Evolutionary conservation across 2,329 filamentous ascomycete genomes (phyloP), one percentile per base, ranked within the genome.

Genomic region (Colletotrichum tanaceti): DNA sequence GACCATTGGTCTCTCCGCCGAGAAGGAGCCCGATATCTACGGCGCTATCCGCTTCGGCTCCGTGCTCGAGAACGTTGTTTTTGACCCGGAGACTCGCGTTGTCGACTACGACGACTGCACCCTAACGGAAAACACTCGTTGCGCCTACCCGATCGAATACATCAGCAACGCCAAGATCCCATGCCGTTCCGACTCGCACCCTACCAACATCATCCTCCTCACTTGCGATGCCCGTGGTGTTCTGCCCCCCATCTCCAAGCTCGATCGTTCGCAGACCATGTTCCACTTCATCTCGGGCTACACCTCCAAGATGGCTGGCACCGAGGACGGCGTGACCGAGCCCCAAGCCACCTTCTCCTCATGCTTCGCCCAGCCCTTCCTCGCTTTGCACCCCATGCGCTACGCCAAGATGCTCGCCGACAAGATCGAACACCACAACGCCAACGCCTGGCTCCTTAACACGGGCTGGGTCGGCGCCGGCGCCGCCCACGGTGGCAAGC

Each of bases 201-300:
- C 96, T 74, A 91, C 87, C 82, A 99, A 99, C 90, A 98, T 99
- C 83, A 93, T 99, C 79, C 69, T 99, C 75, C 90, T 99, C 75
- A 99, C 96, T 71, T 99, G 96, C 85, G 96, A 99, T 77, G 96
- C 96, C 70, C 93, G 96, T 74, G 96, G 96, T 86, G 96, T 99
- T 58, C 90, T 99, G 65, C 96, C 96, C 65, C 96, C 96, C 57
- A 98, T 99, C 84, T 98, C 94, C 77, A 98, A 98, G 88, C 91
- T 99, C 79, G 90, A 92, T 86, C 89, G 91, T 73, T 90, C 93
- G 77, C 96, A 98, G 86, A 97, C 94, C 81, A 98, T 99, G 95
- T 99, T 98, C 91, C 96, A 99, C 88, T 99, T 99, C 90, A 99
- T 99, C 84, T 97, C 93, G 20, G 96, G 96, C 75, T 99, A 99